A percentile compares a stretch with the other conserved stretches of the same genome.
Evolutionary conservation across 257 asterid species (phyloP).

Genomic region (Nicotiana otophora): DNA sequence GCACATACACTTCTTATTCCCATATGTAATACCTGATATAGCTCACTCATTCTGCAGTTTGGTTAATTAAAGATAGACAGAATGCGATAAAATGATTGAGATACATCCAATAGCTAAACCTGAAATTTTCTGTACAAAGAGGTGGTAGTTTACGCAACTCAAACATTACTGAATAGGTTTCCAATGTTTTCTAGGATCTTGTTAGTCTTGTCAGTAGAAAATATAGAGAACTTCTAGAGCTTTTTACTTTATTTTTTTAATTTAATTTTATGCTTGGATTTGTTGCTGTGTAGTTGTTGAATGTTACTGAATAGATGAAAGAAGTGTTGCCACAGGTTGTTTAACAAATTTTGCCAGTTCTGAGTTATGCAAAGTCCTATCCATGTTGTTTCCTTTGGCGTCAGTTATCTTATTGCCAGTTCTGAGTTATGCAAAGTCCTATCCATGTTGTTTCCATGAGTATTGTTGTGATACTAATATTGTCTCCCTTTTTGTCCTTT

Average conservation of each 20-base stretch:
- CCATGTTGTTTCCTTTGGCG: no score
- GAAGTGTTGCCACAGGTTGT: background rate
- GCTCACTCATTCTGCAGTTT: background rate
- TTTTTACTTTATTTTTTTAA: no score
- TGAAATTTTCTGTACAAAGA: background rate
- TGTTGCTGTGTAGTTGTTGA: background rate
- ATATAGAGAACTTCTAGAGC: background rate
- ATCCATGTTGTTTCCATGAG: no score
- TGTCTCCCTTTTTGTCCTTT: no score
- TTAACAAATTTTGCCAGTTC: background rate
- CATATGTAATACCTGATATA: background rate
- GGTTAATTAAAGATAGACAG: background rate
- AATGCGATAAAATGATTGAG: background rate
- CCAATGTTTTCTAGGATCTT: background rate
- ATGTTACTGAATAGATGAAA: background rate
- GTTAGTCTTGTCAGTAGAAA: background rate
- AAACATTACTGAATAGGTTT: background rate
- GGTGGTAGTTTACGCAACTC: background rate
- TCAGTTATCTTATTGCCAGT: no score
- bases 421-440: no score
- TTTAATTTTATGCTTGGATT: background rate
- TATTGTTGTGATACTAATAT: no score
- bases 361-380: no score
- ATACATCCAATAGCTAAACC: background rate
- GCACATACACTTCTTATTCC: background rate